Evolutionary conservation across 2,329 filamentous ascomycete genomes (phyloP).

Genomic region (Teratosphaeria nubilosa): DNA sequence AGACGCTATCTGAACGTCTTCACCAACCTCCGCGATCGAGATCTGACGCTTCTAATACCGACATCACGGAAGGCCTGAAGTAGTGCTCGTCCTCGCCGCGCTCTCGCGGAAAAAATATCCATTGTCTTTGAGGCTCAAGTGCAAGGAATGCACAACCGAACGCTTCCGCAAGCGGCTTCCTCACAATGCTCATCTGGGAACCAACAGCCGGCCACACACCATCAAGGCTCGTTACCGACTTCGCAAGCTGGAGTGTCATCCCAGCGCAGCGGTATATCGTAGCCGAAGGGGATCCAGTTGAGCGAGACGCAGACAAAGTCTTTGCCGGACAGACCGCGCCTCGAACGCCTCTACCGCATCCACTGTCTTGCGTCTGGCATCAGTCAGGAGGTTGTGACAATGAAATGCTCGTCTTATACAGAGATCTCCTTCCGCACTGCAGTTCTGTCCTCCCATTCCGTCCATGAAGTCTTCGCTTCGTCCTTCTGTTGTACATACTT

Average conservation of each 20-base stretch:
- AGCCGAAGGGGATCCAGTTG: slow-evolving; percentile 6
- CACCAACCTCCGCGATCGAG: background rate
- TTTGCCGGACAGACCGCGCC: slow-evolving; percentile 9
- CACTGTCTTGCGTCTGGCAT: slow-evolving; percentile 3
- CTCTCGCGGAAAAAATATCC: background rate
- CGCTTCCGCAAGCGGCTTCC: slow-evolving; percentile 12
- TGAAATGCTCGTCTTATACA: slow-evolving; percentile 6
- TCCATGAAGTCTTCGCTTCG: background rate
- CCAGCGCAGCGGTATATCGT: background rate
- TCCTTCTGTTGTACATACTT: slow-evolving; percentile 5
- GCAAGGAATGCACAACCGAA: slow-evolving; percentile 1
- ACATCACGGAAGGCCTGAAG: background rate
- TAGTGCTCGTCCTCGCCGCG: background rate
- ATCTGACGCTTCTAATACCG: background rate
- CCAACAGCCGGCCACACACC: slow-evolving; percentile 9
- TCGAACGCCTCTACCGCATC: background rate
- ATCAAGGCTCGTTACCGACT: slow-evolving; percentile 19
- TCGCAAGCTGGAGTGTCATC: slow-evolving; percentile 1
- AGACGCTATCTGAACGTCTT: background rate
- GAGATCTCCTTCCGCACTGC: background rate
- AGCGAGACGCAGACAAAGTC: slow-evolving; percentile 1
- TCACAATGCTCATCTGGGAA: slow-evolving; percentile 8
- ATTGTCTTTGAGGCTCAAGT: background rate
- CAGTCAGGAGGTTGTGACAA: slow-evolving; percentile 7
- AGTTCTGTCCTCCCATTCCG: background rate